phyloP scores from a whole-genome alignment of 1,284 basidiomycete genomes.

The Cryptococcus sp. region DNA sequence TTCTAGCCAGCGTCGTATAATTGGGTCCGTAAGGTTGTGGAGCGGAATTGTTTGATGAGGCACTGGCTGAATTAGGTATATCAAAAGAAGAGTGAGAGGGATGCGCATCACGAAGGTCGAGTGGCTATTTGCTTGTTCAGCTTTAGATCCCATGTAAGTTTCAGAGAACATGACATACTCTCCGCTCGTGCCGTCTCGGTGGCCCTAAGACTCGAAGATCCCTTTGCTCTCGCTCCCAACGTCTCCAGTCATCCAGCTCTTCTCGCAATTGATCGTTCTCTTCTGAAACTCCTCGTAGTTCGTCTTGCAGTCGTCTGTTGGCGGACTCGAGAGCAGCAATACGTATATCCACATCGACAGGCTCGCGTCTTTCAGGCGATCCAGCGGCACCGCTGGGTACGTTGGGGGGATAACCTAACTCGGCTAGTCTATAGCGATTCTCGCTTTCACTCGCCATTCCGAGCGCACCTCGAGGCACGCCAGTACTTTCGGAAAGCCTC shows the following conservation, averaged over 20 bases:
- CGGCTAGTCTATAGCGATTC: no score
- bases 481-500: constrained; percentile 14
- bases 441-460: background rate
- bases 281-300: constrained; percentile 21
- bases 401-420: no score
- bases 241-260: constrained; percentile 19
- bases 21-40: no score
- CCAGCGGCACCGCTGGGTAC: background rate
- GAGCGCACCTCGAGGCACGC: background rate
- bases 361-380: constrained; percentile 9
- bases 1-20: no score
- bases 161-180: no score
- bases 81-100: no score
- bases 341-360: constrained; percentile 21
- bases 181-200: no score
- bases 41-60: no score
- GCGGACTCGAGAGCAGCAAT: constrained; percentile 31
- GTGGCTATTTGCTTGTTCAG: no score
- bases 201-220: background rate
- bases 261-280: constrained; percentile 25
- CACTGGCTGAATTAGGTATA: no score
- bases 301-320: constrained; percentile 32
- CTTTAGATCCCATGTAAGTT: no score
- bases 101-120: no score
- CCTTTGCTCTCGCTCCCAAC: constrained; percentile 16